These are phyloP conservation scores for Dendrothele bispora DNA, from an alignment of 768 basidiomycete genomes.

Conservation along the genomic window DNA sequence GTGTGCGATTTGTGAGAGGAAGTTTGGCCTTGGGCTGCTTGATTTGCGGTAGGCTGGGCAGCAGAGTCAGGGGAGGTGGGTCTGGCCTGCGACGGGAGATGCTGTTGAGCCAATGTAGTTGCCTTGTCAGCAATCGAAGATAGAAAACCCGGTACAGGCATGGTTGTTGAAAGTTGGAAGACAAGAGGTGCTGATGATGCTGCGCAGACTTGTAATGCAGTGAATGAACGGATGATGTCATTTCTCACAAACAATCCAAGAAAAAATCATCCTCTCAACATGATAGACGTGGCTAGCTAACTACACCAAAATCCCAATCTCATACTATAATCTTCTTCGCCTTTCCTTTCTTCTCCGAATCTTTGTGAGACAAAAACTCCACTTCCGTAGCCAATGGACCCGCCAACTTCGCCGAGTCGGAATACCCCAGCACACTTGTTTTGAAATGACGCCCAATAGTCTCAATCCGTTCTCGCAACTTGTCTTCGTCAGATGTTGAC, in stretches of 20 bases:
- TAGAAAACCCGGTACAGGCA: slow-evolving; percentile 66
- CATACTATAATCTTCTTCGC: slow-evolving; percentile 70
- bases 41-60: slow-evolving; percentile 41
- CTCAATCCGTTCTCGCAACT: slow-evolving; percentile 77
- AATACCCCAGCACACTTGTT: slow-evolving; percentile 80
- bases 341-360: slow-evolving; percentile 94
- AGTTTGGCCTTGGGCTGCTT: slow-evolving; percentile 31
- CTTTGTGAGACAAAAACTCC: slow-evolving; percentile 92
- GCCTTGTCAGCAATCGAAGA: slow-evolving; percentile 75
- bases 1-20: slow-evolving; percentile 51
- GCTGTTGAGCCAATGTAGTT: slow-evolving; percentile 62
- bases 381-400: slow-evolving; percentile 94
- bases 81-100: slow-evolving; percentile 45
- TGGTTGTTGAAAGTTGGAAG: slow-evolving; percentile 24
- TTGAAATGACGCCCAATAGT: slow-evolving; percentile 91
- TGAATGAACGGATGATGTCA: no score
- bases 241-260: no score
- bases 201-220: slow-evolving; percentile 8
- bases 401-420: slow-evolving; percentile 68
- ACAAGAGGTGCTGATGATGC: no score
- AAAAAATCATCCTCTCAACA: no score
- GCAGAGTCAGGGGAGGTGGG: slow-evolving; percentile 36
- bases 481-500: slow-evolving; percentile 44
- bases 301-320: no score
- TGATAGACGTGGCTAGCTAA: no score